Base-by-base conservation (phyloP, 495 filamentous ascomycete species). In the Massariosphaeria phaeospora region DNA sequence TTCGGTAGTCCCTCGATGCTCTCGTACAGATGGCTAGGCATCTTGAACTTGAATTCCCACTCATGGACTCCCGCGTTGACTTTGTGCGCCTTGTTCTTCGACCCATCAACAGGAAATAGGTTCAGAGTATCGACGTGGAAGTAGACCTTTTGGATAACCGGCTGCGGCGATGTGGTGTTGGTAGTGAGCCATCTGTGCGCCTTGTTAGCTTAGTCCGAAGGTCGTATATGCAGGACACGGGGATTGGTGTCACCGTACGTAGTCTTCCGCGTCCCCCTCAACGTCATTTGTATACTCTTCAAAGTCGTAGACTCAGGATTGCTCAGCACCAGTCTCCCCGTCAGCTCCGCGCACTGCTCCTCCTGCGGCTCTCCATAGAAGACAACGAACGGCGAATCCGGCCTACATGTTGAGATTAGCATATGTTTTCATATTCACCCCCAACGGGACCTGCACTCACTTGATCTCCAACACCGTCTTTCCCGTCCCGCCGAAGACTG, bases 1-100 rank as follows among this genome's bases (percentile, higher is more conserved):
- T 89, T 84, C 27, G 74, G 72, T 48, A 96, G 67, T 1, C 93
- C 93, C 67, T 96, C 93, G 25, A 98, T 78, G 53, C 87, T 95
- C 75, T 98, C 91, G 3, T 87, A 77, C 67, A 82, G 81, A 48
- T 81, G 75, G 23, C 89, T 88, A 13, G 87, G 79, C 12, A 97
- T 72, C 43, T 84, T 72, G 53, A 89, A 71, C 60, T 93, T 82
- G 69, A 96, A 96, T 0, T 86, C 85, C 72, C 86, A 96, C 67
- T 95, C 91, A 67, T 96, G 91, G 65, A 91, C 89, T 42, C 87
- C 89, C 3, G 85, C 76, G 5, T 76, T 74, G 26, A 96, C 70
- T 8, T 79, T 79, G 60, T 83, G 80, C 26, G 84, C 17, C 68
- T 66, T 42, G 69, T 70, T 40, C 73, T 77, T 57, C 41, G 49